phyloP scores from a whole-genome alignment of 108 stramenopile genomes.

The Cyclostephanos tholiformis region DNA sequence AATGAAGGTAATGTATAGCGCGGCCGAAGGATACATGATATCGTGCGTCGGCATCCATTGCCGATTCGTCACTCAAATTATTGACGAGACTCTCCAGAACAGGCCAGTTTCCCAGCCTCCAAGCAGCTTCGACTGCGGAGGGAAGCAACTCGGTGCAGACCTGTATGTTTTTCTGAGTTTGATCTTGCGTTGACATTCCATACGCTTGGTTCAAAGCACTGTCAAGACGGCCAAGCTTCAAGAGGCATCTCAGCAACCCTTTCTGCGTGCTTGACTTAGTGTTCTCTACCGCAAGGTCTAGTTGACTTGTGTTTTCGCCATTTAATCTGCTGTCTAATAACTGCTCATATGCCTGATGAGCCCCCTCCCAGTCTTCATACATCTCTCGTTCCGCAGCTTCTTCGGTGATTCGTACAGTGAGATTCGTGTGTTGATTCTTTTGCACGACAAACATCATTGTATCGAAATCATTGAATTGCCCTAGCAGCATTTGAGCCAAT shows the following conservation, averaged over 20 bases:
- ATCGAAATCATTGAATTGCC: slow-evolving; percentile 75
- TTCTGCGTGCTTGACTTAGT: slow-evolving; percentile 41
- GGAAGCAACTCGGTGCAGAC: slow-evolving; percentile 31
- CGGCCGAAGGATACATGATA: slow-evolving; percentile 68
- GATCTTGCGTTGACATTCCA: slow-evolving; percentile 47
- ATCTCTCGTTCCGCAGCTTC: slow-evolving; percentile 68
- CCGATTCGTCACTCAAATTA: slow-evolving; percentile 2
- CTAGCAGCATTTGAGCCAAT: slow-evolving; percentile 59
- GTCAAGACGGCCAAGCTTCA: slow-evolving; percentile 84
- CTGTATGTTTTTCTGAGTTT: background rate
- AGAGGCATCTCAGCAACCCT: slow-evolving; percentile 68
- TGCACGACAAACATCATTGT: slow-evolving; percentile 66
- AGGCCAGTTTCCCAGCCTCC: slow-evolving; percentile 86
- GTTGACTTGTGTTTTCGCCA: background rate
- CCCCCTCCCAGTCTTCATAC: slow-evolving; percentile 72
- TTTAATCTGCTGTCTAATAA: slow-evolving; percentile 49
- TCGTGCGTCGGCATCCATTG: slow-evolving; percentile 23
- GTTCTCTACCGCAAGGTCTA: slow-evolving; percentile 7
- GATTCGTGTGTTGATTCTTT: slow-evolving; percentile 41
- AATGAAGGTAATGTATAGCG: slow-evolving; percentile 61
- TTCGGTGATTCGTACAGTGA: slow-evolving; percentile 37
- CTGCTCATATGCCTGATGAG: slow-evolving; percentile 82
- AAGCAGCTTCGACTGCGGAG: slow-evolving; percentile 85
- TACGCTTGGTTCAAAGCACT: slow-evolving; percentile 80
- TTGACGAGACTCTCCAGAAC: slow-evolving; percentile 46